Conservation (phyloP, 148 eudicot genomes). For the Heliamphora exappendiculata region DNA sequence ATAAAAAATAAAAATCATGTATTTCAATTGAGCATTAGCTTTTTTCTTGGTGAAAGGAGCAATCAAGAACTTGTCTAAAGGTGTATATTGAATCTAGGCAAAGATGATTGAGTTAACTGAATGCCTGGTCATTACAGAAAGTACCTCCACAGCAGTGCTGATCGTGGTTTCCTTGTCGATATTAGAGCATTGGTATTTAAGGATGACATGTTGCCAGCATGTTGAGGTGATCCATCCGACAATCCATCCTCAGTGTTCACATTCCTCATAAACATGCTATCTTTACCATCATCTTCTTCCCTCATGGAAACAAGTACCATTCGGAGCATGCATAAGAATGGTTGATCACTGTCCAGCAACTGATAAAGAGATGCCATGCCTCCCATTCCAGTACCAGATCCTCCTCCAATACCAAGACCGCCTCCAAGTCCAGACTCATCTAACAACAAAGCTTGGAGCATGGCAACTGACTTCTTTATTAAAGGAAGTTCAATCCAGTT, state of each 20-base stretch:
- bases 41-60: neutral
- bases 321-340: constrained; percentile 95
- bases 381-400: constrained; percentile 99
- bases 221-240: constrained; percentile 37
- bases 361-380: constrained; percentile 94
- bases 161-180: constrained; percentile 59
- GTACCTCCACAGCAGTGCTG: constrained; percentile 95
- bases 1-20: neutral
- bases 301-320: constrained; percentile 94
- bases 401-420: constrained; percentile 97
- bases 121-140: neutral
- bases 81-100: neutral
- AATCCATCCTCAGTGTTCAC: constrained; percentile 40
- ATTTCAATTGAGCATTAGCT: neutral
- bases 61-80: constrained; percentile 1
- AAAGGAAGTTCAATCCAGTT: constrained; percentile 90
- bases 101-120: neutral
- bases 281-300: constrained; percentile 89
- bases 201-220: constrained; percentile 29
- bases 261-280: constrained; percentile 54
- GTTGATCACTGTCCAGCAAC: constrained; percentile 96
- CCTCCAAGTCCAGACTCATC: constrained; percentile 99
- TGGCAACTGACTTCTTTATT: constrained; percentile 72
- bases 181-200: constrained; percentile 38
- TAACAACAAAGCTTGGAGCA: constrained; percentile 91